These are phyloP conservation scores for Aeschynomene evenia DNA, from an alignment of 306 rosid species.

Conservation along the genomic window DNA sequence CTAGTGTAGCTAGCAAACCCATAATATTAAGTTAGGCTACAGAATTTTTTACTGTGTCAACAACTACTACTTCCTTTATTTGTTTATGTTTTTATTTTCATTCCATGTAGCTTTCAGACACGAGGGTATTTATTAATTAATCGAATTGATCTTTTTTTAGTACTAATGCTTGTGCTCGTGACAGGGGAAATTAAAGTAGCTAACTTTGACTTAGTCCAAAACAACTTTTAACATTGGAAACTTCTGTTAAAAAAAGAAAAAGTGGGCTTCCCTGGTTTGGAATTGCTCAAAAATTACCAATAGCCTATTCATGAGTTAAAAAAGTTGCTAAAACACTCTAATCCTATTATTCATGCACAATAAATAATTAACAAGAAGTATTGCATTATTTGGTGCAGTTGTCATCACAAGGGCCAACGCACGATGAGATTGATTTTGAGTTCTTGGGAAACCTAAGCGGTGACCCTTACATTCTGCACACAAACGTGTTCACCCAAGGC, in stretches of 20 bases:
- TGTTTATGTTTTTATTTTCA: background rate
- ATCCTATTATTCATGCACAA: constrained; percentile 1
- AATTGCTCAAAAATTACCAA: background rate
- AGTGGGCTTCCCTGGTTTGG: background rate
- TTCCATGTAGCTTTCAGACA: constrained; percentile 12
- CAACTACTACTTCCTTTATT: constrained; percentile 17
- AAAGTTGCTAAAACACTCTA: background rate
- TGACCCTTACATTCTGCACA: constrained; percentile 49
- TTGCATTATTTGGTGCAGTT: constrained; percentile 50
- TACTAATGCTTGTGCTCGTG: background rate
- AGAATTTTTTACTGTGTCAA: constrained; percentile 21
- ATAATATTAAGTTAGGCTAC: constrained; percentile 20
- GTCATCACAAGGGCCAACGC: constrained; percentile 60
- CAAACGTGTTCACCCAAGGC: constrained; percentile 51
- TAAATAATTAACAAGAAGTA: no score
- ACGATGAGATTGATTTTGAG: constrained; percentile 57
- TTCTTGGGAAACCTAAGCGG: constrained; percentile 51
- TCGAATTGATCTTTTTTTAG: constrained; percentile 13
- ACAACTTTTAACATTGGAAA: background rate
- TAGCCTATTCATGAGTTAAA: background rate
- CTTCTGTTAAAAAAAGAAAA: background rate
- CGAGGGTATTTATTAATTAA: constrained; percentile 18
- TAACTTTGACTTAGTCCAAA: constrained; percentile 16
- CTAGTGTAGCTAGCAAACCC: constrained; percentile 32
- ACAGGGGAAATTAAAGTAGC: constrained; percentile 1